Base-by-base conservation (phyloP, 345 rosid genomes). In the Eucalyptus viminalis region DNA sequence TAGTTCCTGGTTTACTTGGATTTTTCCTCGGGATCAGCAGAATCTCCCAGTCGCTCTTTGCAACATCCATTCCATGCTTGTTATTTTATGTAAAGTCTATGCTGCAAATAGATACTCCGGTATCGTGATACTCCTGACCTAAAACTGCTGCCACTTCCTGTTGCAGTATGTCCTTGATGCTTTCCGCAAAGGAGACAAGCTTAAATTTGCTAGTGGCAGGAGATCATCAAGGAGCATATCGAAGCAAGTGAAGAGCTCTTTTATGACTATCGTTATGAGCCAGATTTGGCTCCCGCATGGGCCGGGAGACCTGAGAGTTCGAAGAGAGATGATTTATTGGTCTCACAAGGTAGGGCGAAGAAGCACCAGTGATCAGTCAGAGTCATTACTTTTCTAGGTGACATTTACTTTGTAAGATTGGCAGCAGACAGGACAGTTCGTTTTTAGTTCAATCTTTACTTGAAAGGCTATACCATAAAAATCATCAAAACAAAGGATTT, bases 161-260 rank as follows among this genome's bases (percentile, higher is more conserved):
- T 31, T 91, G 92, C 96, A 97, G 99, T 97, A 92, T 45, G 98
- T 96, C 54, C 98, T 97, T 29, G 99, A 97, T 93, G 99, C 99
- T 80, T 97, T 95, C 91, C 98, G 98, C 89, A 97, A 97, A 93
- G 99, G 98, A 90, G 99, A 97, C 94, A 98, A 98, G 93, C 94
- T 98, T 91, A 98, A 97, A 91, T 98, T 98, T 72, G 97, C 95
- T 98, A 93, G 99, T 98, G 91, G 98, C 97, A 9, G 99, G 99
- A 93, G 99, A 98, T 91, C 99, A 98, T 88, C 94, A 98, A 96
- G 91, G 99, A 98, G 89, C 95, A 91, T 40, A 98, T 98, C 17
- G 98, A 98, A 89, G 97, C 99, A 16, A 94, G 99, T 34, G 99
- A 98, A 88, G 99, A 98, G 94, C 95, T 98, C 16, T 98, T 98